phyloP scores from a whole-genome alignment of 2,329 filamentous ascomycete genomes.

The Metarhizium rileyi region DNA sequence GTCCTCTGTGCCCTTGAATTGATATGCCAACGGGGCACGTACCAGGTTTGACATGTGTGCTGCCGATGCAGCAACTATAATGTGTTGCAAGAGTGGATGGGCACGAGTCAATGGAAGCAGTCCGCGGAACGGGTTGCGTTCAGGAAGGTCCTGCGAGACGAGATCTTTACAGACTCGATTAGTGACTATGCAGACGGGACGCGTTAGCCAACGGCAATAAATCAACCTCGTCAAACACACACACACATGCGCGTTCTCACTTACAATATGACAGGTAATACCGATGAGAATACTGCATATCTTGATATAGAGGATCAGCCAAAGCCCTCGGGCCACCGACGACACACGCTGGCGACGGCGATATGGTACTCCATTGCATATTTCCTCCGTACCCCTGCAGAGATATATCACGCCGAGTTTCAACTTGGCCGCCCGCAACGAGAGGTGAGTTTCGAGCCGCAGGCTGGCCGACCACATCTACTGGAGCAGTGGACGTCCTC shows the following conservation, averaged over 20 bases:
- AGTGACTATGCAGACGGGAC: slow-evolving; percentile 27
- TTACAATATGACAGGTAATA: slow-evolving; percentile 33
- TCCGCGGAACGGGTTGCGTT: slow-evolving; percentile 36
- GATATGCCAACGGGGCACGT: slow-evolving; percentile 18
- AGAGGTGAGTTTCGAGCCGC: slow-evolving; percentile 2
- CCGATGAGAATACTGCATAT: slow-evolving; percentile 38
- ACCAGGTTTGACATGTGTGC: slow-evolving; percentile 36
- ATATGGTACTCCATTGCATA: slow-evolving; percentile 19
- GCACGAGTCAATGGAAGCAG: slow-evolving; percentile 31
- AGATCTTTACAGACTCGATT: slow-evolving; percentile 43
- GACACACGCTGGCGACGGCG: slow-evolving; percentile 9
- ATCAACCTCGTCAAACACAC: not conserved
- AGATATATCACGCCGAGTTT: not conserved
- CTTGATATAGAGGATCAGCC: slow-evolving; percentile 38
- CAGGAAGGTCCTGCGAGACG: slow-evolving; percentile 34
- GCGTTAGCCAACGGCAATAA: not conserved
- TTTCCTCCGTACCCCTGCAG: slow-evolving; percentile 9
- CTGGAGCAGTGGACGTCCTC: slow-evolving; percentile 25
- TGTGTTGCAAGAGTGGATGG: slow-evolving; percentile 34
- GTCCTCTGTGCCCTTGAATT: not conserved
- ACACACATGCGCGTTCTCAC: slow-evolving; percentile 9
- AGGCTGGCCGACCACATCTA: slow-evolving; percentile 8
- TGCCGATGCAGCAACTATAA: slow-evolving; percentile 38
- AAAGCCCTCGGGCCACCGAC: slow-evolving; percentile 26
- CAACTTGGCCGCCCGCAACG: not conserved